Percentiles rank a stretch among this genome's conserved stretches.
These are phyloP conservation scores for Porcisia hertigi DNA, from an alignment of 208 protist genomes.

Conservation along the genomic window DNA sequence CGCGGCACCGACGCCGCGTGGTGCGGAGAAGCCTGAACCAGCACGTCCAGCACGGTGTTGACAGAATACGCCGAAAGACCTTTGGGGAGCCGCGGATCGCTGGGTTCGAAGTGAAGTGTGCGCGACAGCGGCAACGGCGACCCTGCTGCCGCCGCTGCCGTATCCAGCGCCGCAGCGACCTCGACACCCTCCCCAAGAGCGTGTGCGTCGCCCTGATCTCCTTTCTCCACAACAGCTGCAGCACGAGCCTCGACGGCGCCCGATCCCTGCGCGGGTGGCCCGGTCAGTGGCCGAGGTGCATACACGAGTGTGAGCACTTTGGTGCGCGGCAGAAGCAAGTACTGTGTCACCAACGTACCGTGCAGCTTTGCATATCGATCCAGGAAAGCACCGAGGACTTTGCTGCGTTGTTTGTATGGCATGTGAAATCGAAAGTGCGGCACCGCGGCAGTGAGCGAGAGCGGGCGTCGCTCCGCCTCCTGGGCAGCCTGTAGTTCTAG, in stretches of 20 bases:
- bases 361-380: constrained; percentile 38
- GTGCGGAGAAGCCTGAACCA: constrained; percentile 45
- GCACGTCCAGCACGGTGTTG: constrained; percentile 52
- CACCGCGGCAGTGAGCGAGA: constrained; percentile 42
- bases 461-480: constrained; percentile 59
- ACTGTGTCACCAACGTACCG: constrained; percentile 40
- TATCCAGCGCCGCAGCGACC: not conserved
- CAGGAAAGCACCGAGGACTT: constrained; percentile 30
- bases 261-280: not conserved
- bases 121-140: not conserved
- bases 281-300: constrained; percentile 9
- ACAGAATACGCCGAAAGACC: constrained; percentile 63
- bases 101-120: constrained; percentile 3
- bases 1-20: constrained; percentile 48
- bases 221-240: not conserved
- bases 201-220: constrained; percentile 1
- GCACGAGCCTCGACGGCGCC: not conserved
- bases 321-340: constrained; percentile 23
- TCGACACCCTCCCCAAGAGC: not conserved
- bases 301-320: constrained; percentile 58
- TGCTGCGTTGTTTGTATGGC: constrained; percentile 14
- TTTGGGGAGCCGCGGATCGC: constrained; percentile 33
- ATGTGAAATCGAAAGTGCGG: constrained; percentile 40
- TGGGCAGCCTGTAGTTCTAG: constrained; percentile 54
- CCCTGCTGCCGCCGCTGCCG: not conserved